Percentiles rank a stretch among this genome's conserved stretches.
phyloP scores from a whole-genome alignment of 345 rosid species.

The Populus simonii region DNA sequence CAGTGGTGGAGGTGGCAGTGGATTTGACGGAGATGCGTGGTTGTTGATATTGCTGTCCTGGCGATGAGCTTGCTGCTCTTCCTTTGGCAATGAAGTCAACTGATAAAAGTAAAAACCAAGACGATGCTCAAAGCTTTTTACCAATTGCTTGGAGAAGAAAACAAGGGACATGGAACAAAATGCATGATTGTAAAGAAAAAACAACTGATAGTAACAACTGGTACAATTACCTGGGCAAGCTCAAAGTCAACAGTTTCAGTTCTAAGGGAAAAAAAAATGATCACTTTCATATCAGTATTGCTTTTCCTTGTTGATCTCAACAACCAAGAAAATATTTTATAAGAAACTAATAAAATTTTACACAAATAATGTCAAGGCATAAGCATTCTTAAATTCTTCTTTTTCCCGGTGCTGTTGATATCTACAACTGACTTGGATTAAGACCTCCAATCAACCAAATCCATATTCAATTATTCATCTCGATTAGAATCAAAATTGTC shows the following conservation, averaged over 20 bases:
- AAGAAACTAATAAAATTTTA: not conserved
- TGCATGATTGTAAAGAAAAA: not conserved
- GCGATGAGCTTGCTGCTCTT: slow-evolving; percentile 37
- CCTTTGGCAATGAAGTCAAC: slow-evolving; percentile 59
- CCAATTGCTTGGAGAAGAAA: not conserved
- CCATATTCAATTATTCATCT: not conserved
- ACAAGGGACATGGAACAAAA: not conserved
- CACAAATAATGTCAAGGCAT: not conserved
- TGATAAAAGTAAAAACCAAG: slow-evolving; percentile 12
- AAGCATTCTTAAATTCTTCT: not conserved
- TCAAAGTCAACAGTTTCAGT: not conserved
- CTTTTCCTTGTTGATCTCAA: not conserved
- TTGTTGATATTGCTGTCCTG: slow-evolving; percentile 28
- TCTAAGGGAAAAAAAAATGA: not conserved
- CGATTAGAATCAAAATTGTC: not conserved
- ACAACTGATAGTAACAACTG: too few species aligned
- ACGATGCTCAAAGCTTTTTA: not conserved
- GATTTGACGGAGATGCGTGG: slow-evolving; percentile 21
- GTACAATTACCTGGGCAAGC: not conserved
- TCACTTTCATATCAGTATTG: not conserved
- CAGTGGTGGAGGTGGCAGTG: slow-evolving; percentile 22
- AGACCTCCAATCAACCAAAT: not conserved
- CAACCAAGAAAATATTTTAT: not conserved
- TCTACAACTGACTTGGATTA: not conserved
- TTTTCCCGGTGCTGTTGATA: not conserved